Conservation (phyloP, 2,329 filamentous ascomycete species). For the Lachnellula arida region DNA sequence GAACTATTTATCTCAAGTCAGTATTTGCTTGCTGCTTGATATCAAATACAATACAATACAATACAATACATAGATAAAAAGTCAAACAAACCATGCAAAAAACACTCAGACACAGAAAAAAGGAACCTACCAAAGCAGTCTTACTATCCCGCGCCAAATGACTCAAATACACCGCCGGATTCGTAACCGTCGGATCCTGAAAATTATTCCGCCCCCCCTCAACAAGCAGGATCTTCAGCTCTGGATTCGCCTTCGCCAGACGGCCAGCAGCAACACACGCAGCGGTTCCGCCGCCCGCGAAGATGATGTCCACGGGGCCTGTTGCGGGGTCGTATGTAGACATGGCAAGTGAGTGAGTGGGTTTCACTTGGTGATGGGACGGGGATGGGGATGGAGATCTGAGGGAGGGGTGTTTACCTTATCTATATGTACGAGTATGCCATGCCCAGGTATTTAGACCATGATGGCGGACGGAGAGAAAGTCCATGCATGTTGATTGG, state of each 20-base stretch:
- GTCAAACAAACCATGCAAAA: too few relatives aligned
- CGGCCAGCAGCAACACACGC: constrained; percentile 46
- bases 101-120: neutral
- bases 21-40: neutral
- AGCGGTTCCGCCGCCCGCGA: constrained; percentile 46
- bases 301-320: constrained; percentile 46
- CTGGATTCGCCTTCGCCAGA: constrained; percentile 46
- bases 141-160: constrained; percentile 46
- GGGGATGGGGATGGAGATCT: too few relatives aligned
- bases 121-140: constrained; percentile 34
- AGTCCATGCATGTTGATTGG: too few relatives aligned
- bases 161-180: constrained; percentile 46
- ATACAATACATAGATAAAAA: too few relatives aligned
- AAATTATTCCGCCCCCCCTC: constrained; percentile 51
- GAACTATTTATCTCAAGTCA: constrained; percentile 34
- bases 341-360: too few relatives aligned
- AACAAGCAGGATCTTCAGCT: constrained; percentile 47
- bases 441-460: too few relatives aligned
- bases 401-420: too few relatives aligned
- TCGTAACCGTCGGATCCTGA: constrained; percentile 44
- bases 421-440: too few relatives aligned
- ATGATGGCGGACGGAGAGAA: too few relatives aligned
- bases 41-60: neutral
- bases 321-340: constrained; percentile 17
- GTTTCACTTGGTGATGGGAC: too few relatives aligned